Percentiles rank a stretch among this genome's conserved stretches.
These are phyloP conservation scores for Aureoboletus auriporus DNA, from an alignment of 768 basidiomycete genomes.

Conservation along the genomic window DNA sequence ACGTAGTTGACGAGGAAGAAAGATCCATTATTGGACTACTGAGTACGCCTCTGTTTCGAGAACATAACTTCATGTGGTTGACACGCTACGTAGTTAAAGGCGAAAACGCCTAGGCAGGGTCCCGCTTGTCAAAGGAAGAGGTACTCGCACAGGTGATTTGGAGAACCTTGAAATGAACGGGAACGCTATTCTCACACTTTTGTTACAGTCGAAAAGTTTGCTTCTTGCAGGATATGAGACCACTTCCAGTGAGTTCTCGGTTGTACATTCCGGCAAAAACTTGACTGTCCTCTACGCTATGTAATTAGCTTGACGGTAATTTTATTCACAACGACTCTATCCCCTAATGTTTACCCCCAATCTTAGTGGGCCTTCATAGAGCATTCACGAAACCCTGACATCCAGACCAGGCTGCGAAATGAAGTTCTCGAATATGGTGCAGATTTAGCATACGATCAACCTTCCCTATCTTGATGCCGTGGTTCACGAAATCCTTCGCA, in stretches of 20 bases:
- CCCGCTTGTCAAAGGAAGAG: constrained; percentile 25
- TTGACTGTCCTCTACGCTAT: neutral
- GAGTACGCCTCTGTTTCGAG: constrained; percentile 8
- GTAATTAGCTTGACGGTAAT: constrained; percentile 20
- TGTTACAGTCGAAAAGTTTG: constrained; percentile 14
- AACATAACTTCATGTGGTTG: neutral
- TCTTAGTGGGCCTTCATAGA: constrained; percentile 49
- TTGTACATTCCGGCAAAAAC: neutral
- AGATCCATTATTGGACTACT: constrained; percentile 24
- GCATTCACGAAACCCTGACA: constrained; percentile 40
- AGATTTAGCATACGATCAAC: constrained; percentile 54
- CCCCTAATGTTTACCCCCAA: neutral
- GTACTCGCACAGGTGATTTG: constrained; percentile 20
- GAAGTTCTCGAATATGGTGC: constrained; percentile 41
- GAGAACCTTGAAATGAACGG: too few species aligned
- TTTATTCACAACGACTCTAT: too few species aligned
- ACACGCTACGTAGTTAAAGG: constrained; percentile 33
- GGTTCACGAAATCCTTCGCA: constrained; percentile 41
- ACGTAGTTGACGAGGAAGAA: constrained; percentile 20
- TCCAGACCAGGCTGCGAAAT: constrained; percentile 45
- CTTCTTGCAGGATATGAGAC: constrained; percentile 23
- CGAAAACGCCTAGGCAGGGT: constrained; percentile 22
- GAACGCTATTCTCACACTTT: neutral
- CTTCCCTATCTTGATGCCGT: constrained; percentile 56
- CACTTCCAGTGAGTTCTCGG: constrained; percentile 11